A percentile compares a stretch with the other conserved stretches of the same genome.
Conservation (phyloP, 495 filamentous ascomycete genomes). For the Neurospora hispaniola region DNA sequence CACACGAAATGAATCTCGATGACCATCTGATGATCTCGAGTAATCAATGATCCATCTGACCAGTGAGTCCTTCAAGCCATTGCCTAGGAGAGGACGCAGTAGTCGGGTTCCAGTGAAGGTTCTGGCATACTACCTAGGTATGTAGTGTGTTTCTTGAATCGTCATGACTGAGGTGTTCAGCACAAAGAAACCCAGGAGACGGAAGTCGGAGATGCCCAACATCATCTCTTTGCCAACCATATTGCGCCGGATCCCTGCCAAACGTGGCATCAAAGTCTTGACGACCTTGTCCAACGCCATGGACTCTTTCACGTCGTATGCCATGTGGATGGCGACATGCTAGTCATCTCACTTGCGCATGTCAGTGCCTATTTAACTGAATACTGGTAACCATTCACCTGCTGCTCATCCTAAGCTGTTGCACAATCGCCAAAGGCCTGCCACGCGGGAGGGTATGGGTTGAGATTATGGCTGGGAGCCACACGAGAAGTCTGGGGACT, state of each 20-base stretch:
- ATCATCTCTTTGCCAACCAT: conserved; percentile 11
- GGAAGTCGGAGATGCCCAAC: background rate
- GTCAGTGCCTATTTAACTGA: background rate
- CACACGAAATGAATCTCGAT: background rate
- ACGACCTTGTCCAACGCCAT: conserved; percentile 4
- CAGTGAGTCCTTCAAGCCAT: background rate
- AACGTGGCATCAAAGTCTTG: conserved; percentile 17
- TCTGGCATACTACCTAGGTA: background rate
- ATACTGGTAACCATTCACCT: background rate
- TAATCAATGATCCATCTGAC: background rate
- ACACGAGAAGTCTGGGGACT: background rate
- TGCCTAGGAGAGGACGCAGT: background rate
- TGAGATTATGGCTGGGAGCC: background rate
- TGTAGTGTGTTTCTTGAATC: background rate
- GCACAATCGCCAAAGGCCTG: background rate
- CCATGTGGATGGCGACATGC: background rate
- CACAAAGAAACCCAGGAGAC: background rate
- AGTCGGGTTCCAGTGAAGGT: background rate
- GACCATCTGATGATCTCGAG: background rate
- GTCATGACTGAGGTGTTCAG: background rate
- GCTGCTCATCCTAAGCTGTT: background rate
- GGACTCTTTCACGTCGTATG: background rate
- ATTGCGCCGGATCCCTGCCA: conserved; percentile 13
- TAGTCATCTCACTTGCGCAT: background rate
- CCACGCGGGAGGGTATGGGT: background rate